Percentiles rank a stretch among this genome's conserved stretches.
These are phyloP conservation scores for Phlegmacium glaucopus DNA, from an alignment of 768 basidiomycete species.

Conservation along the genomic window DNA sequence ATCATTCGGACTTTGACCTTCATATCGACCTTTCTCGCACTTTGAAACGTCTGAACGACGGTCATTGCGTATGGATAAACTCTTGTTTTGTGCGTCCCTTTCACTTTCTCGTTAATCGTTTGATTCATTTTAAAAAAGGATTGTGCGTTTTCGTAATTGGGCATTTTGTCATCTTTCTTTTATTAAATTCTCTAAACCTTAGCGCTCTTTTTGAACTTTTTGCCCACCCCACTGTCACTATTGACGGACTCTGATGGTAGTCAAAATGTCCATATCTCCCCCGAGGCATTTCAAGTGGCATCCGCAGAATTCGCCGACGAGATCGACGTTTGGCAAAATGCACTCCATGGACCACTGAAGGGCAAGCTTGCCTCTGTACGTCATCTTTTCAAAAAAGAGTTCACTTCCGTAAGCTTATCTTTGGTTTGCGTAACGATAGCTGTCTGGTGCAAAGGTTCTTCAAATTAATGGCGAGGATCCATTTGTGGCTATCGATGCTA, in stretches of 20 bases:
- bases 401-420: neutral
- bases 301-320: slow-evolving; percentile 52
- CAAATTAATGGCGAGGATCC: slow-evolving; percentile 52
- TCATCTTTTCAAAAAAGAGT: neutral
- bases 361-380: slow-evolving; percentile 46
- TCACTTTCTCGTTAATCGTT: neutral
- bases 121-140: slow-evolving; percentile 24
- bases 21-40: slow-evolving; percentile 56
- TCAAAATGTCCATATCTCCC: slow-evolving; percentile 52
- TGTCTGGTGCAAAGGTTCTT: slow-evolving; percentile 52
- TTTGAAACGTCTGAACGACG: slow-evolving; percentile 54
- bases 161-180: neutral
- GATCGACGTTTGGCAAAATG: slow-evolving; percentile 53
- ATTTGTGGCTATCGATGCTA: slow-evolving; percentile 49
- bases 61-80: slow-evolving; percentile 55
- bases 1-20: slow-evolving; percentile 51
- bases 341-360: slow-evolving; percentile 43
- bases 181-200: neutral
- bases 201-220: slow-evolving; percentile 45
- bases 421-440: slow-evolving; percentile 14
- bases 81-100: slow-evolving; percentile 39
- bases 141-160: slow-evolving; percentile 24
- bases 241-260: slow-evolving; percentile 40
- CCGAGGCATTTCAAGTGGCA: slow-evolving; percentile 51
- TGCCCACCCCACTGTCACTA: slow-evolving; percentile 47